These are phyloP conservation scores for Eustoma russellianum DNA, from an alignment of 257 asterid genomes.

Conservation along the genomic window DNA sequence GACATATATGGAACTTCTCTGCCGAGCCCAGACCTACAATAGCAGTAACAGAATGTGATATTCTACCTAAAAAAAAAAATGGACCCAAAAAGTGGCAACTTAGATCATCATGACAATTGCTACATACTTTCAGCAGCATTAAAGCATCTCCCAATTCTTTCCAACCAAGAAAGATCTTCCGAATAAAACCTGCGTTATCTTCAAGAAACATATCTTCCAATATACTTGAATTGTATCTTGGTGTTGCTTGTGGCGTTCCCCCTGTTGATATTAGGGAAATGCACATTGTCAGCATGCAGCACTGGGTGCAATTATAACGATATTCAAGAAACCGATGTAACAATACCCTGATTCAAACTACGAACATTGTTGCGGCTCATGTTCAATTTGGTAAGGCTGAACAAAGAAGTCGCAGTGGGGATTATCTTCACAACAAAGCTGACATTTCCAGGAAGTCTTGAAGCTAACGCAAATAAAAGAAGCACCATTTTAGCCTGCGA, in stretches of 20 bases:
- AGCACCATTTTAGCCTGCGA: not conserved
- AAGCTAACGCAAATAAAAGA: slow-evolving; percentile 33
- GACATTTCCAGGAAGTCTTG: slow-evolving; percentile 33
- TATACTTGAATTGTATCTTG: slow-evolving; percentile 76
- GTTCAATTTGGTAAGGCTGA: slow-evolving; percentile 56
- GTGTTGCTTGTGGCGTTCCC: slow-evolving; percentile 55
- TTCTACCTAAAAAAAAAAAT: slow-evolving; percentile 3
- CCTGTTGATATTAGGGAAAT: slow-evolving; percentile 18
- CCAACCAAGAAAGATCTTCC: slow-evolving; percentile 51
- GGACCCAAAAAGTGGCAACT: not conserved
- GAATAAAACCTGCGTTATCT: slow-evolving; percentile 60
- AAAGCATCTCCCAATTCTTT: slow-evolving; percentile 76
- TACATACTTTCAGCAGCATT: slow-evolving; percentile 69
- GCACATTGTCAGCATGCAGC: slow-evolving; percentile 3
- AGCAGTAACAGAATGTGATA: slow-evolving; percentile 17
- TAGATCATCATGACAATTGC: slow-evolving; percentile 9
- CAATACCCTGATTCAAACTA: slow-evolving; percentile 55
- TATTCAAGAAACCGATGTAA: not conserved
- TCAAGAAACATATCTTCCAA: slow-evolving; percentile 92
- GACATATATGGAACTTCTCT: slow-evolving; percentile 51
- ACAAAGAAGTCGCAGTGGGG: slow-evolving; percentile 73
- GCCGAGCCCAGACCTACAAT: slow-evolving; percentile 86
- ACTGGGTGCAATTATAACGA: slow-evolving; percentile 1
- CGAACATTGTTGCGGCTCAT: slow-evolving; percentile 65
- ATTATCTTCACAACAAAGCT: slow-evolving; percentile 61